Evolutionary conservation across 352 stramenopile genomes (phyloP).

Genomic region (Globisporangium uncinulatum): DNA sequence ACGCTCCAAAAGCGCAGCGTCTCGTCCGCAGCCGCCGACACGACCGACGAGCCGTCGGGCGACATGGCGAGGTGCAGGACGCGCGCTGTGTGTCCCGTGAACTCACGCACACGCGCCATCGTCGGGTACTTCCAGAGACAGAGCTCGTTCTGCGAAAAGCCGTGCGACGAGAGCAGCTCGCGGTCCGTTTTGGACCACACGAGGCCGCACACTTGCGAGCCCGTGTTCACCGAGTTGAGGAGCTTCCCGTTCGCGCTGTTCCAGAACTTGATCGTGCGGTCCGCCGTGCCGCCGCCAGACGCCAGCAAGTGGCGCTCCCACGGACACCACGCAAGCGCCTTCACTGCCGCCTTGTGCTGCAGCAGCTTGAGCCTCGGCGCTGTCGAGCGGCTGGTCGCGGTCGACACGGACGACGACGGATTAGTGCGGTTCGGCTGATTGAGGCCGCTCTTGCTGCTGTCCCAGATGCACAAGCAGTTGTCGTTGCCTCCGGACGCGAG

Average conservation of each 20-base stretch:
- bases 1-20: slow-evolving; percentile 99
- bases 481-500: slow-evolving; percentile 95
- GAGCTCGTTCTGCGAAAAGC: slow-evolving; percentile 97
- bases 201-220: slow-evolving; percentile 96
- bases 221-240: slow-evolving; percentile 97
- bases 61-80: slow-evolving; percentile 95
- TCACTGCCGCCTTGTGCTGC: slow-evolving; percentile 93
- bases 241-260: slow-evolving; percentile 93
- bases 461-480: slow-evolving; percentile 94
- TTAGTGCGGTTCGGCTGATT: no score
- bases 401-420: background rate
- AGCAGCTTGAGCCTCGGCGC: slow-evolving; percentile 53
- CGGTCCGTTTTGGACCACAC: slow-evolving; percentile 91
- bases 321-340: slow-evolving; percentile 97
- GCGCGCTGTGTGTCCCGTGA: slow-evolving; percentile 95
- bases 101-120: slow-evolving; percentile 97
- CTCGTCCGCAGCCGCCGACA: slow-evolving; percentile 97
- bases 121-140: slow-evolving; percentile 99
- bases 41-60: slow-evolving; percentile 94
- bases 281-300: slow-evolving; percentile 95
- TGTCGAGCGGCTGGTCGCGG: slow-evolving; percentile 1
- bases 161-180: slow-evolving; percentile 96
- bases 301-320: slow-evolving; percentile 97
- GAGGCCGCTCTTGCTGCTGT: slow-evolving; percentile 35
- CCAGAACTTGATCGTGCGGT: slow-evolving; percentile 99